Conservation (phyloP, 73 alveolate genomes). For the Strombidium stylifer region DNA sequence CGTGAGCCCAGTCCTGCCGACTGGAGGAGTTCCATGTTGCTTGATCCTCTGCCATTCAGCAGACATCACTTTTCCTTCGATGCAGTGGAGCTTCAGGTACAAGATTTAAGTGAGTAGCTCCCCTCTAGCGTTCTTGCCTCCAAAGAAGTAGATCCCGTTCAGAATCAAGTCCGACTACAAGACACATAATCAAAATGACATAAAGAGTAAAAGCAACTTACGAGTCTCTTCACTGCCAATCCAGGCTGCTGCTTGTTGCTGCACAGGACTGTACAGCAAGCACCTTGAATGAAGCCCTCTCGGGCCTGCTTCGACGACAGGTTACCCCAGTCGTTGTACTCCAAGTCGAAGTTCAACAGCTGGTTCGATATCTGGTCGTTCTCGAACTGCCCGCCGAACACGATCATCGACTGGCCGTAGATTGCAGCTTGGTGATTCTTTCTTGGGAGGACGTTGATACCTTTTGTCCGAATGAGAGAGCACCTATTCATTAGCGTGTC, state of each 20-base stretch:
- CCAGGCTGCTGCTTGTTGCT: too few relatives aligned
- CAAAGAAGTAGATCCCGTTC: slow-evolving; percentile 32
- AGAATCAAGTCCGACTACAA: background rate
- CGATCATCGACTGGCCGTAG: slow-evolving; percentile 23
- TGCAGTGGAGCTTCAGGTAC: background rate
- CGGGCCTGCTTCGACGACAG: slow-evolving; percentile 10
- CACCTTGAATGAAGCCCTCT: background rate
- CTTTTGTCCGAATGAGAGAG: slow-evolving; percentile 5
- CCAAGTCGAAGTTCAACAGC: slow-evolving; percentile 16
- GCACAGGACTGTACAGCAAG: background rate
- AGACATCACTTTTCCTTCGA: slow-evolving; percentile 4
- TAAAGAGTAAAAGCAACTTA: too few relatives aligned
- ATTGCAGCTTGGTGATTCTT: slow-evolving; percentile 24
- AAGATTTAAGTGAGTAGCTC: slow-evolving; percentile 3
- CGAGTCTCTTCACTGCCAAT: too few relatives aligned
- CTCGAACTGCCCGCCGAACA: slow-evolving; percentile 31
- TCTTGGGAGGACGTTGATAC: slow-evolving; percentile 24
- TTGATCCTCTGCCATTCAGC: slow-evolving; percentile 27
- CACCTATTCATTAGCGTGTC: background rate
- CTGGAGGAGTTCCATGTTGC: slow-evolving; percentile 1
- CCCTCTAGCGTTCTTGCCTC: slow-evolving; percentile 27
- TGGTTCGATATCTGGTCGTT: slow-evolving; percentile 22
- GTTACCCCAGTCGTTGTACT: slow-evolving; percentile 15
- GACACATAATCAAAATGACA: too few relatives aligned
- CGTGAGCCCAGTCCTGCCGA: slow-evolving; percentile 26